phyloP scores from a whole-genome alignment of 2,329 filamentous ascomycete species.

The Zasmidium cellare region DNA sequence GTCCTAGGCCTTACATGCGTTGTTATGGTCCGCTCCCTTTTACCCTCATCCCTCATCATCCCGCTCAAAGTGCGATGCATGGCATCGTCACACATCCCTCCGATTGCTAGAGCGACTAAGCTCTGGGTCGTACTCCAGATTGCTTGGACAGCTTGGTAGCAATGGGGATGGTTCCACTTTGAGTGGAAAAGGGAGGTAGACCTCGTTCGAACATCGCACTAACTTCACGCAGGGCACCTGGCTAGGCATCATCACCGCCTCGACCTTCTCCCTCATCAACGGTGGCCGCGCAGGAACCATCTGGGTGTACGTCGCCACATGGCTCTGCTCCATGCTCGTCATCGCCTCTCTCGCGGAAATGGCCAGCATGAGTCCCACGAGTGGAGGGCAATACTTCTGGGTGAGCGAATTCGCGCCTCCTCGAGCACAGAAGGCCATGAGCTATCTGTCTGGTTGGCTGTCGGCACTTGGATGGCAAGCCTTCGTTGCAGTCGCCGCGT shows the following conservation, averaged over 20 bases:
- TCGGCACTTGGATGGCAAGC: slow-evolving; percentile 16
- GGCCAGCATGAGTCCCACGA: slow-evolving; percentile 27
- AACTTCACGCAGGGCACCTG: slow-evolving; percentile 16
- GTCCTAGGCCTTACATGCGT: not conserved
- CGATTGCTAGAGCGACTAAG: too few species aligned
- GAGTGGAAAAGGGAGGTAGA: too few species aligned
- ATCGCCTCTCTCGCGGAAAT: slow-evolving; percentile 24
- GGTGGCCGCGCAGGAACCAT: slow-evolving; percentile 23
- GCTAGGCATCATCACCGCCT: slow-evolving; percentile 23
- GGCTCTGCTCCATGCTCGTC: slow-evolving; percentile 12
- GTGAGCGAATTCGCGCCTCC: slow-evolving; percentile 24
- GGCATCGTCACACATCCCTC: too few species aligned
- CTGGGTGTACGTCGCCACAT: slow-evolving; percentile 20
- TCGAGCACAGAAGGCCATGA: slow-evolving; percentile 30
- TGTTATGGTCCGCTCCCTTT: not conserved
- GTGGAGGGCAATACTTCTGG: slow-evolving; percentile 28
- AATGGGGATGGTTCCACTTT: too few species aligned
- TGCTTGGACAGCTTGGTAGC: too few species aligned
- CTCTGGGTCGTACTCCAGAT: too few species aligned
- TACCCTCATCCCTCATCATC: too few species aligned
- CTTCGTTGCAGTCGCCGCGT: slow-evolving; percentile 4
- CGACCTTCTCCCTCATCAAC: slow-evolving; percentile 22
- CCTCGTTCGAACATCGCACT: not conserved
- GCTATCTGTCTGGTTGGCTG: slow-evolving; percentile 21
- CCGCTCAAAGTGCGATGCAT: too few species aligned